These are phyloP conservation scores for Penicillium argentinense DNA, from an alignment of 495 filamentous ascomycete species.

Conservation along the genomic window DNA sequence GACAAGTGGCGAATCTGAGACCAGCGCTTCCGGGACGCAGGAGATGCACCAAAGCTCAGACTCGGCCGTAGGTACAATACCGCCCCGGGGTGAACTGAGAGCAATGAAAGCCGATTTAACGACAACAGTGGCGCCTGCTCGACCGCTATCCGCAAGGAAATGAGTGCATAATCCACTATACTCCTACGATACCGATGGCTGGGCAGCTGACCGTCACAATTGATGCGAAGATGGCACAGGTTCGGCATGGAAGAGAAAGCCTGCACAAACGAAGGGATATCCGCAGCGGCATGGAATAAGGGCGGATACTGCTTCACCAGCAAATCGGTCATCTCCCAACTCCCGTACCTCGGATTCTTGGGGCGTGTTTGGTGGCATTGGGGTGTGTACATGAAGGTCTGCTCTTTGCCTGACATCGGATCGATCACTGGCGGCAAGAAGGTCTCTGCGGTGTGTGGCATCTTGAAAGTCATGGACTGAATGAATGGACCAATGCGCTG, in stretches of 20 bases:
- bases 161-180: conserved; percentile 79
- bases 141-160: conserved; percentile 73
- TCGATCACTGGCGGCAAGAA: conserved; percentile 77
- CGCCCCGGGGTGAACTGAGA: conserved; percentile 65
- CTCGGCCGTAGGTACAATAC: conserved; percentile 68
- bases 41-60: conserved; percentile 65
- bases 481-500: conserved; percentile 71
- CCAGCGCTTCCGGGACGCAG: conserved; percentile 65
- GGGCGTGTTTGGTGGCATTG: conserved; percentile 42
- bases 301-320: conserved; percentile 78
- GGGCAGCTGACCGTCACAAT: conserved; percentile 67
- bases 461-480: conserved; percentile 65
- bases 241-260: conserved; percentile 62
- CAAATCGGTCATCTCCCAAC: conserved; percentile 62
- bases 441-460: conserved; percentile 67
- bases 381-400: conserved; percentile 72
- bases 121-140: conserved; percentile 61
- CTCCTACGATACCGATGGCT: conserved; percentile 67
- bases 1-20: conserved; percentile 66
- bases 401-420: conserved; percentile 71
- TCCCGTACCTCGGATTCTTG: conserved; percentile 63
- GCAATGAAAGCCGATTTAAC: conserved; percentile 63
- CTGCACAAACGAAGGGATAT: conserved; percentile 72
- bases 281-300: conserved; percentile 81
- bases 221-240: conserved; percentile 67